Evolutionary conservation across 495 filamentous ascomycete genomes (phyloP), one percentile per base, ranked within the genome.

Genomic region (Penicillium subrubescens): DNA sequence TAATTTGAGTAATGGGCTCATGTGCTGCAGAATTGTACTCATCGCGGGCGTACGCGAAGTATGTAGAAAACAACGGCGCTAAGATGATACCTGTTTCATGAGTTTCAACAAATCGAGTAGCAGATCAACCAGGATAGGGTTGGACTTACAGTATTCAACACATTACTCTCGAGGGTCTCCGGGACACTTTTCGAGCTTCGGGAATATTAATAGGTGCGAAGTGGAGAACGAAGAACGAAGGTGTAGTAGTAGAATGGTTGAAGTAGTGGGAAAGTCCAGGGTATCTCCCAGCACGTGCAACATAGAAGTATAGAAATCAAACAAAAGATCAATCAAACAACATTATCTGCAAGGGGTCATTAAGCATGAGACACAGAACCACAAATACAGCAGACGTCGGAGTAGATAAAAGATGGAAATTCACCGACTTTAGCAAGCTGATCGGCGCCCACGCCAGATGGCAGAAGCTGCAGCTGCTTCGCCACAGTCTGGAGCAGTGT

Each of bases 401-500:
- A n/a, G 53, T 67, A 69, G 60, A 66, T 66, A 74, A 68, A 73
- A 60, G 58, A 64, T 61, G 44, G 60, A 66, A 73, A 65, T 61
- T 68, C 62, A 70, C 64, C 62, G 60, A 71, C 63, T 56, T 62
- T 69, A 60, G 59, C 46, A 57, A 54, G 60, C 53, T 63, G 71
- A 71, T 73, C 71, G 54, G 58, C 70, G 60, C 37, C 55, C 59
- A 66, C 58, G 50, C 63, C 52, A 17, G 53, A 66, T 54, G 50
- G 57, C 52, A 17, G 53, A 63, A 68, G 64, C 75, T 76, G 76
- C 76, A 79, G 63, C 65, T 68, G 67, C 79, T 81, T 73, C 79
- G 79, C 78, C 78, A 81, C 78, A 78, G 71, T 63, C 55, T 72
- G 73, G 71, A 72, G 71, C 64, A 64, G 50, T 70, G 71, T 72